Conservation (phyloP, 2,329 filamentous ascomycete species). For the Coniochaeta hoffmannii region DNA sequence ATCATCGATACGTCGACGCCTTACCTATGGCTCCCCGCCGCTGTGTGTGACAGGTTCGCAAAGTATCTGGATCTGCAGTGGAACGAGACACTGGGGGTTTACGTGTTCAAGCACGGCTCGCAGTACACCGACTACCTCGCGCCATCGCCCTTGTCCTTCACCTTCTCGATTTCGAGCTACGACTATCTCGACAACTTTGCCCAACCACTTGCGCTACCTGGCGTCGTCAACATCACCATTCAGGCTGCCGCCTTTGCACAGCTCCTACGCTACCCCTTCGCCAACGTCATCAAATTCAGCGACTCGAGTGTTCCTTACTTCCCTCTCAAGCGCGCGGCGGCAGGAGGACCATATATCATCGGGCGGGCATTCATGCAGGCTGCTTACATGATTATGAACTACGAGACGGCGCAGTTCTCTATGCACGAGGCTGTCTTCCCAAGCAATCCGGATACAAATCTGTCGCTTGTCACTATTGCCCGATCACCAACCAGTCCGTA, state of each 20-base stretch:
- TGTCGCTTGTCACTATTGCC: slow-evolving; percentile 33
- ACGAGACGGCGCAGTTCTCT: slow-evolving; percentile 45
- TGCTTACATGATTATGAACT: slow-evolving; percentile 51
- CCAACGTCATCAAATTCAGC: slow-evolving; percentile 34
- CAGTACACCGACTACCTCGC: slow-evolving; percentile 41
- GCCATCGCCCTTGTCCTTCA: slow-evolving; percentile 41
- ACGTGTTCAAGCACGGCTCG: slow-evolving; percentile 51
- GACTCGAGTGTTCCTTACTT: slow-evolving; percentile 52
- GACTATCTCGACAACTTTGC: slow-evolving; percentile 47
- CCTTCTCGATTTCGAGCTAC: slow-evolving; percentile 48
- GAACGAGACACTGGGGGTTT: slow-evolving; percentile 56
- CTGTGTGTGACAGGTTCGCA: slow-evolving; percentile 58
- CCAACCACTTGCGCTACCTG: slow-evolving; percentile 36
- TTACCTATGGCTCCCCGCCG: slow-evolving; percentile 54
- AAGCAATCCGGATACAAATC: slow-evolving; percentile 28
- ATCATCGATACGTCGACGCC: slow-evolving; percentile 58
- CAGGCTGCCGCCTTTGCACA: slow-evolving; percentile 43
- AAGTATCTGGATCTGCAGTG: slow-evolving; percentile 56
- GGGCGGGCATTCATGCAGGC: slow-evolving; percentile 66
- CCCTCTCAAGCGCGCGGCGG: slow-evolving; percentile 48
- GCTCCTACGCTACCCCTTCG: slow-evolving; percentile 41
- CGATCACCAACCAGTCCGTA: slow-evolving; percentile 39
- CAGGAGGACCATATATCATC: slow-evolving; percentile 45
- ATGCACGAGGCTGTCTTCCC: slow-evolving; percentile 49
- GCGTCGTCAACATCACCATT: slow-evolving; percentile 50